Percentiles rank a stretch among this genome's conserved stretches.
phyloP scores from a whole-genome alignment of 768 basidiomycete species.

The Cubamyces sp. region DNA sequence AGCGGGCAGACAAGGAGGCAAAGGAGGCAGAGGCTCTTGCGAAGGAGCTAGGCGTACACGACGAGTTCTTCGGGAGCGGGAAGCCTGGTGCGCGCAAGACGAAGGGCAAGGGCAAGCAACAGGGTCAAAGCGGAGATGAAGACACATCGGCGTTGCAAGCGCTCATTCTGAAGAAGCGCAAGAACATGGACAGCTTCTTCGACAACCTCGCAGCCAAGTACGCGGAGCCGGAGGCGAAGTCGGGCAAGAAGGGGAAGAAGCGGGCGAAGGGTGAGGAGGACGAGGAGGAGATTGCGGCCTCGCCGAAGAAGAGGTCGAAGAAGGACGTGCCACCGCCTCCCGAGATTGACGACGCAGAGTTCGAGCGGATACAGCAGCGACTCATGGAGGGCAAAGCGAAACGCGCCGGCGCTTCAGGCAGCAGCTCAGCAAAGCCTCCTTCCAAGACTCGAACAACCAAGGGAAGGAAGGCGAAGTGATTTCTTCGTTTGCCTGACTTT shows the following conservation, averaged over 20 bases:
- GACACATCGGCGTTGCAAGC: constrained; percentile 77
- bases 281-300: constrained; percentile 39
- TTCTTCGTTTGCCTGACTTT: not conserved
- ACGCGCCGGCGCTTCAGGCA: constrained; percentile 26
- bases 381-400: constrained; percentile 52
- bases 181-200: constrained; percentile 72
- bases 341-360: constrained; percentile 70
- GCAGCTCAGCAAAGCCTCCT: constrained; percentile 16
- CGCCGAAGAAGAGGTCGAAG: constrained; percentile 51
- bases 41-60: constrained; percentile 91
- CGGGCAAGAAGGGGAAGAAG: constrained; percentile 55
- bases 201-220: constrained; percentile 80
- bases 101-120: constrained; percentile 49
- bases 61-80: constrained; percentile 86
- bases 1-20: constrained; percentile 78
- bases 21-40: constrained; percentile 83
- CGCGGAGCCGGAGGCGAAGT: constrained; percentile 44
- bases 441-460: constrained; percentile 12
- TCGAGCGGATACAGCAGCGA: constrained; percentile 60
- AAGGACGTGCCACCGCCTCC: constrained; percentile 45
- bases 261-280: constrained; percentile 44
- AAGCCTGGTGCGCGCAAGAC: constrained; percentile 62
- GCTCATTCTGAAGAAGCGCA: constrained; percentile 77
- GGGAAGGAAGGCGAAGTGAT: constrained; percentile 21
- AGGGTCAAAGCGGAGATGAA: constrained; percentile 45